Evolutionary conservation across 306 rosid species (phyloP), one percentile per base, ranked within the genome.

Genomic region (Trifolium pratense): DNA sequence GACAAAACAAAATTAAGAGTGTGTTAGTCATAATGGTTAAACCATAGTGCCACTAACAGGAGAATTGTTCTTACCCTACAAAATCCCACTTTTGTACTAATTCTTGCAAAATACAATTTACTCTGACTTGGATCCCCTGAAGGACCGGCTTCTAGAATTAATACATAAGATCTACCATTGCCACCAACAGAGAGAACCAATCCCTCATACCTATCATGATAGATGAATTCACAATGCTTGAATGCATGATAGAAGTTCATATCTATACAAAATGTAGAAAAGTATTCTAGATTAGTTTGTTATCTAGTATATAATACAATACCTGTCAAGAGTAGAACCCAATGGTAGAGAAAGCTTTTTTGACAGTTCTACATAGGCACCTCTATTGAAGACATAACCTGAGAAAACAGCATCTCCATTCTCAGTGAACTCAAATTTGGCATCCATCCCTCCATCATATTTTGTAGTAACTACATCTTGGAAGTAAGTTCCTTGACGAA

Each of bases 391-490:
- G 80, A 94, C 98, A 79, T 91, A 94, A 20, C 98, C 97, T 29
- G 96, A 88, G 84, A 94, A 94, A 73, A 94, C 84, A 36, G 95
- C 98, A 2, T 84, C 81, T 56, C 89, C 96, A 21, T 82, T 67
- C 79, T 87, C 96, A 39, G 91, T 89, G 86, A 81, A 88, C 68
- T 94, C 97, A 59, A 94, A 87, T 70, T 86, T 91, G 68, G 97
- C 96, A 78, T 94, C 98, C 96, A 94, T 94, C 57, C 98, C 98
- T 51, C 91, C 97, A 78, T 94, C 98, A 79, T 94, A 94, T 90
- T 94, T 91, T 9, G 98, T 42, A 58, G 95, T 79, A 74, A 89
- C 77, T 58, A 84, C 92, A 80, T 94, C 98, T 83, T 89, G 89
- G 87, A 91, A 94, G 84, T 94, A 94, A 51, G 96, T 84, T 48